Percentiles rank a stretch among this genome's conserved stretches.
phyloP scores from a whole-genome alignment of 2,329 filamentous ascomycete genomes.

The Raffaelea arxii region DNA sequence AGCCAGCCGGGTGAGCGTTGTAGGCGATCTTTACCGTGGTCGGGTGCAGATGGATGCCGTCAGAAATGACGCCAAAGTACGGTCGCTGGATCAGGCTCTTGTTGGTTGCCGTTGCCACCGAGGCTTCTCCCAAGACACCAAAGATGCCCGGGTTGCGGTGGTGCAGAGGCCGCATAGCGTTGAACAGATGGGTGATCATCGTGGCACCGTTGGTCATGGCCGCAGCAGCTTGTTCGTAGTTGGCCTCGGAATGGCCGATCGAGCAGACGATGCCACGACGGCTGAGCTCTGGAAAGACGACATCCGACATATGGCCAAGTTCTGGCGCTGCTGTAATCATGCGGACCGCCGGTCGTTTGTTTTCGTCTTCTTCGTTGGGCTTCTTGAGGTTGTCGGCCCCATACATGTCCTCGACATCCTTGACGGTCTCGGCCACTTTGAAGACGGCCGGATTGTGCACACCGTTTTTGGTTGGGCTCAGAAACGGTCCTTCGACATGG shows the following conservation, averaged over 20 bases:
- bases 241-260: conserved; percentile 80
- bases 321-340: conserved; percentile 86
- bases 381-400: conserved; percentile 55
- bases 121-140: conserved; percentile 61
- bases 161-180: conserved; percentile 83
- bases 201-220: conserved; percentile 67
- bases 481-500: conserved; percentile 85
- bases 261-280: conserved; percentile 62
- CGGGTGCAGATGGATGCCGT: conserved; percentile 83
- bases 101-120: conserved; percentile 13
- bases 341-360: conserved; percentile 42
- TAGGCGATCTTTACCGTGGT: conserved; percentile 84
- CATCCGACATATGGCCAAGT: conserved; percentile 54
- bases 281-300: conserved; percentile 55
- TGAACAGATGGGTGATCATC: conserved; percentile 92
- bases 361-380: neutral
- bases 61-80: conserved; percentile 81
- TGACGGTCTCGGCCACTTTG: conserved; percentile 50
- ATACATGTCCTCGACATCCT: conserved; percentile 62
- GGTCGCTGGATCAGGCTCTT: conserved; percentile 57
- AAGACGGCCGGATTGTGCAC: conserved; percentile 72
- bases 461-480: conserved; percentile 74
- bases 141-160: conserved; percentile 89
- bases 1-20: conserved; percentile 73
- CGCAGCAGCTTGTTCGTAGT: conserved; percentile 67